phyloP scores from a whole-genome alignment of 768 basidiomycete species.

The Psilocybe azurescens region DNA sequence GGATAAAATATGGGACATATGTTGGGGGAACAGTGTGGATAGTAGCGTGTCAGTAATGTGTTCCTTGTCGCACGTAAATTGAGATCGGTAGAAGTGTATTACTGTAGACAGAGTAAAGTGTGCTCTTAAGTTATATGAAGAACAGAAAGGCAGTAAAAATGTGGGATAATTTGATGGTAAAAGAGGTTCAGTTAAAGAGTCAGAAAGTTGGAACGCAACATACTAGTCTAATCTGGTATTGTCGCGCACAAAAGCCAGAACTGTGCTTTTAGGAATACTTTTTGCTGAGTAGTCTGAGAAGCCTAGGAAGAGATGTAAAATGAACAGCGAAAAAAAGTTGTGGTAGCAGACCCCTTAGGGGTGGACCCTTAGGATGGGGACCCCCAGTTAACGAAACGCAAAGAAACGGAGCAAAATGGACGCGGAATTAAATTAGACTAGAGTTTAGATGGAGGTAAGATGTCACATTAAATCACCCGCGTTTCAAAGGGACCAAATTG shows the following conservation, averaged over 20 bases:
- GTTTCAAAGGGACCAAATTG: constrained; percentile 47
- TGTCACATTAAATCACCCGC: constrained; percentile 35
- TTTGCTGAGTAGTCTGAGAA: not conserved
- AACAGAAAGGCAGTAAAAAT: too few species aligned
- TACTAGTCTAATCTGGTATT: too few species aligned
- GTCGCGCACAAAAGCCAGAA: too few species aligned
- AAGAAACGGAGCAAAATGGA: constrained; percentile 22
- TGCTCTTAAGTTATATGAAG: too few species aligned
- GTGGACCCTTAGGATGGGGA: not conserved
- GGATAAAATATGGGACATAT: not conserved
- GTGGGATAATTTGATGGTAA: too few species aligned
- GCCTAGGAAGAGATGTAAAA: constrained; percentile 2
- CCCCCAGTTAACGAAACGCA: constrained; percentile 1
- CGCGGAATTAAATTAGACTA: constrained; percentile 33
- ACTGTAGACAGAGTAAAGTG: too few species aligned
- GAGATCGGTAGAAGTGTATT: too few species aligned
- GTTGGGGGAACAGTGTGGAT: not conserved
- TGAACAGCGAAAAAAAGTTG: constrained; percentile 6
- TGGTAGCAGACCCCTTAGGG: constrained; percentile 16
- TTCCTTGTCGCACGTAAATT: not conserved
- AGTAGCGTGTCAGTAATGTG: not conserved
- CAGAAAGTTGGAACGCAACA: too few species aligned
- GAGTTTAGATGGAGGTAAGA: constrained; percentile 30
- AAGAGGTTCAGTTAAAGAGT: too few species aligned
- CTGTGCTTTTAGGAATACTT: too few species aligned